phyloP scores from a whole-genome alignment of 768 basidiomycete species.

The Psilocybe cyanescens region DNA sequence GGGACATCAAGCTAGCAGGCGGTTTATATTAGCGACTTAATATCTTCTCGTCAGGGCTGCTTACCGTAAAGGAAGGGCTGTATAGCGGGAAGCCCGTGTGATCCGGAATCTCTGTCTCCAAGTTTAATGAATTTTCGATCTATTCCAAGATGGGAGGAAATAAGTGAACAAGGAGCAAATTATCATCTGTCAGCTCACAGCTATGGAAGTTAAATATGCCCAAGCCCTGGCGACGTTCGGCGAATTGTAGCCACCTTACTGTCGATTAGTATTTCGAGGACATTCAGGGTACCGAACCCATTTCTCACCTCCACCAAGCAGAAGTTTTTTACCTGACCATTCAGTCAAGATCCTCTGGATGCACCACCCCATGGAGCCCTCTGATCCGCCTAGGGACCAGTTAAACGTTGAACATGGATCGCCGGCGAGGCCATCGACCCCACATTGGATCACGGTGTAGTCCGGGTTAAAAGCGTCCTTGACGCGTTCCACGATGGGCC shows the following conservation, averaged over 20 bases:
- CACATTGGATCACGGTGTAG: constrained; percentile 83
- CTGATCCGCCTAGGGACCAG: constrained; percentile 58
- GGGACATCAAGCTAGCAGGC: constrained; percentile 63
- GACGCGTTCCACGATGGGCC: constrained; percentile 65
- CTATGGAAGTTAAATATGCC: constrained; percentile 79
- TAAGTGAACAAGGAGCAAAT: not conserved
- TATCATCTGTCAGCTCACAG: constrained; percentile 46
- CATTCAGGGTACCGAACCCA: not conserved
- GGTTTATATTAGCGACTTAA: no score
- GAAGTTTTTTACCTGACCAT: constrained; percentile 65
- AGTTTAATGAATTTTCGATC: constrained; percentile 55
- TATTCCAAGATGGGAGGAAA: constrained; percentile 26
- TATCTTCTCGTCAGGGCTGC: no score
- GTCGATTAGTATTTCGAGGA: constrained; percentile 10
- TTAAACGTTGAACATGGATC: constrained; percentile 81
- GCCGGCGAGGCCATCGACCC: constrained; percentile 84
- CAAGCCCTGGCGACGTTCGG: constrained; percentile 88
- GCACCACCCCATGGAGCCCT: constrained; percentile 76
- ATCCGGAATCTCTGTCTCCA: constrained; percentile 76
- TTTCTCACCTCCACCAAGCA: constrained; percentile 75
- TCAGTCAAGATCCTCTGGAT: constrained; percentile 49
- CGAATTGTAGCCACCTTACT: constrained; percentile 79
- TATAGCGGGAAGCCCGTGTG: constrained; percentile 75
- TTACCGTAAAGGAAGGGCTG: constrained; percentile 73
- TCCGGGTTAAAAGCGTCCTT: constrained; percentile 71